Evolutionary conservation across 306 rosid species (phyloP).

Genomic region (Ceratonia siliqua): DNA sequence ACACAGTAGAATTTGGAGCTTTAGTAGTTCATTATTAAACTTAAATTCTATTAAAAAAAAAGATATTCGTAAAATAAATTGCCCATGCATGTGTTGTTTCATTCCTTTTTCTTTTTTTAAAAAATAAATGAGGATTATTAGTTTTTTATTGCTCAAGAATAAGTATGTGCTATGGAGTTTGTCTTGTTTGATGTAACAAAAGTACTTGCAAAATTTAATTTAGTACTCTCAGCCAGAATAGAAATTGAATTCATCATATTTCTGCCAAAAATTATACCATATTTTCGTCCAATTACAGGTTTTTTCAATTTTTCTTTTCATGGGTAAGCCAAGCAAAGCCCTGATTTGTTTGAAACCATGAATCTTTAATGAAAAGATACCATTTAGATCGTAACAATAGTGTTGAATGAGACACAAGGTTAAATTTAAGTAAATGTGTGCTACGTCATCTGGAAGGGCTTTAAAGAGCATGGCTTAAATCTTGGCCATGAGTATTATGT

Average conservation of each 20-base stretch:
- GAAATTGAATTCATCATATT: not conserved
- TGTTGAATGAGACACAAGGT: conserved; percentile 17
- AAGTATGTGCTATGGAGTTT: not conserved
- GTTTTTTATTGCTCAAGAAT: conserved; percentile 3
- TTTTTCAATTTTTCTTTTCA: conserved; percentile 7
- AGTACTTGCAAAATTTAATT: not conserved
- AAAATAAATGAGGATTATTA: no score
- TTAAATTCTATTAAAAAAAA: not conserved
- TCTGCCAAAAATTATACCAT: not conserved
- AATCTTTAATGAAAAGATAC: not conserved
- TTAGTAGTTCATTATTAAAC: no score
- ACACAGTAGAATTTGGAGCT: no score
- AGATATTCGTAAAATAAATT: not conserved
- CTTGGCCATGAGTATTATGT: not conserved
- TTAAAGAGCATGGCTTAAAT: not conserved
- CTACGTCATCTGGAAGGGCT: not conserved
- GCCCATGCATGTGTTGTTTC: no score
- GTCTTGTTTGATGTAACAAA: conserved; percentile 6
- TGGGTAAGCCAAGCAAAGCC: conserved; percentile 1
- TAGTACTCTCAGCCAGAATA: not conserved
- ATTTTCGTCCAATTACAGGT: not conserved
- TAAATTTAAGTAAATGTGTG: not conserved
- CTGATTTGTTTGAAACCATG: conserved; percentile 1
- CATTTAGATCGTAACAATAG: not conserved
- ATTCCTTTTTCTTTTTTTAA: no score